Conservation (phyloP, 1,284 basidiomycete genomes). For the Pseudozyma thailandica region DNA sequence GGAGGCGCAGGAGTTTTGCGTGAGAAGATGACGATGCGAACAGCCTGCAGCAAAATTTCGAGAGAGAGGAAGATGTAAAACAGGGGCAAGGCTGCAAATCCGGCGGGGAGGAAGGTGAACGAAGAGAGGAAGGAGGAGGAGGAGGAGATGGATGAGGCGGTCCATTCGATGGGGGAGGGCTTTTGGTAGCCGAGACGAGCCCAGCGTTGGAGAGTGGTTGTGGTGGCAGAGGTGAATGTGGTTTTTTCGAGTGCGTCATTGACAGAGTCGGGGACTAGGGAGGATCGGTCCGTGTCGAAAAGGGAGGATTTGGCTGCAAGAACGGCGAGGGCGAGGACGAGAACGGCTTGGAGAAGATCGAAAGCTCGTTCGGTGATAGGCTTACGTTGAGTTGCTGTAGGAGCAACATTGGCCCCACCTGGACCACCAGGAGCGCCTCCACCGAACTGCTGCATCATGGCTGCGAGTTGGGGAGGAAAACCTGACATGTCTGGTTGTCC, state of each 20-base stretch:
- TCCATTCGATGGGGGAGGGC: constrained; percentile 29
- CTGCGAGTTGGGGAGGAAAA: constrained; percentile 42
- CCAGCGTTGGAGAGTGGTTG: constrained; percentile 47
- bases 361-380: constrained; percentile 31
- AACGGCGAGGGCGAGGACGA: constrained; percentile 34
- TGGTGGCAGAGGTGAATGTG: background rate
- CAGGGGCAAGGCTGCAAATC: constrained; percentile 39
- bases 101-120: background rate
- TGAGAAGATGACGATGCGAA: constrained; percentile 47
- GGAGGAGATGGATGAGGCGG: background rate
- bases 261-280: constrained; percentile 16
- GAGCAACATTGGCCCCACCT: constrained; percentile 2
- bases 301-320: constrained; percentile 41
- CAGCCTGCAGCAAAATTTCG: constrained; percentile 56
- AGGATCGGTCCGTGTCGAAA: constrained; percentile 36
- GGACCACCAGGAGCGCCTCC: constrained; percentile 17
- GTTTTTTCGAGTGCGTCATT: constrained; percentile 12
- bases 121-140: constrained; percentile 3
- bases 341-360: constrained; percentile 36
- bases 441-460: constrained; percentile 55
- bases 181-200: constrained; percentile 54
- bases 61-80: constrained; percentile 65
- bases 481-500: constrained; percentile 40
- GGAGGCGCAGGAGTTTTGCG: constrained; percentile 39
- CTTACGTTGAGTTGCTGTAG: constrained; percentile 17